Evolutionary conservation across 495 filamentous ascomycete genomes (phyloP), one percentile per base, ranked within the genome.

Genomic region (Margaritispora aquatica): DNA sequence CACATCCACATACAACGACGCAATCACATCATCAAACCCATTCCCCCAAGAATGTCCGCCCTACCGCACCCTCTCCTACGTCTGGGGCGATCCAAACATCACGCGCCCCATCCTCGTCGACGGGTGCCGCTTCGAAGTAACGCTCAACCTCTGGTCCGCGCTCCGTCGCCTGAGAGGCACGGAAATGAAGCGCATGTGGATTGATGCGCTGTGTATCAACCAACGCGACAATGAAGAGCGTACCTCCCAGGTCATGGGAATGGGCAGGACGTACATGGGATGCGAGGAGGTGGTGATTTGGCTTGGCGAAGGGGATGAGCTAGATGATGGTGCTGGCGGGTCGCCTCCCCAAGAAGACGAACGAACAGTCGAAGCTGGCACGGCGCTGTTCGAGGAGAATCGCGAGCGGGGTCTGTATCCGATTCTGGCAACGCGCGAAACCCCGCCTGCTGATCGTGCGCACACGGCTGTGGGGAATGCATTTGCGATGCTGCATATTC

Each of bases 51-150:
- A 60, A 55, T 44, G 31, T 24, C 49, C 19, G 3, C n/a, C 31
- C 17, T 63, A 55, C 36, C 26, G 13, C 17, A 41, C 51, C n/a
- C 19, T 64, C 0, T 64, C 61, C 7, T 64, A 64, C 29, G 46
- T 51, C 27, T 64, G 61, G 61, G 61, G 61, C 15, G 29, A 38
- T 13, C 50, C 51, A 4, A 27, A 13, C 19, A 26, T 23, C 36
- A 56, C 51, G 2, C 27, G 58, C 8, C 20, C 20, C 13, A 56
- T 64, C n/a, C n/a, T 22, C 15, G 19, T 64, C 9, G 46, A 64
- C 19, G 61, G 57, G 2, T 29, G 17, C 27, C 11, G 17, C 7
- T 11, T 50, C n/a, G 10, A 44, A 1, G 52, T 64, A n/a, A 57
- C 44, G 22, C 27, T 10, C 15, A 54, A 54, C n/a, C 22, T 54